Evolutionary conservation across 805 yeast genomes (phyloP).

Genomic region (Saccharomycopsis oosterbeekiorum): DNA sequence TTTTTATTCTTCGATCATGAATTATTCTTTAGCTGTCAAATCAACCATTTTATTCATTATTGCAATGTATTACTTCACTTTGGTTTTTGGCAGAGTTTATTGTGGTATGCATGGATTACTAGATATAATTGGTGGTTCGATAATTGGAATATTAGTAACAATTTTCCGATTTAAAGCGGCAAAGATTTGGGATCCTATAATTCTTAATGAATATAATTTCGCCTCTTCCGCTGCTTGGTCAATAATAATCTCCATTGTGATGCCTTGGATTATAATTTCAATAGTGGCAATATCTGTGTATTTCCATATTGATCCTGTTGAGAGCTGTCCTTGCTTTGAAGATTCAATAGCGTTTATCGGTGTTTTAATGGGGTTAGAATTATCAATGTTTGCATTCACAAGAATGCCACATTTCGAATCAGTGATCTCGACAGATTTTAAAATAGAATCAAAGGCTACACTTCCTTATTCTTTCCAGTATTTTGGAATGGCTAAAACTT

Average conservation of each 20-base stretch:
- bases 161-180: slow-evolving; percentile 35
- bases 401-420: slow-evolving; percentile 14
- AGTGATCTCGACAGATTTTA: slow-evolving; percentile 20
- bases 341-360: slow-evolving; percentile 92
- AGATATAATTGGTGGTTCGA: slow-evolving; percentile 59
- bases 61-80: slow-evolving; percentile 45
- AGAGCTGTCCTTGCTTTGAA: slow-evolving; percentile 92
- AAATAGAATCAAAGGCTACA: slow-evolving; percentile 25
- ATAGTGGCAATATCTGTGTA: slow-evolving; percentile 44
- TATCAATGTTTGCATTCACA: slow-evolving; percentile 43
- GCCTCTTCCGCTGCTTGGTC: neutral
- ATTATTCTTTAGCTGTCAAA: slow-evolving; percentile 9
- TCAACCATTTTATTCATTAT: slow-evolving; percentile 20
- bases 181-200: slow-evolving; percentile 21
- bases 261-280: slow-evolving; percentile 30
- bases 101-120: slow-evolving; percentile 97
- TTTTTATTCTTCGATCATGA: slow-evolving; percentile 12
- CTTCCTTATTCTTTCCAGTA: slow-evolving; percentile 34
- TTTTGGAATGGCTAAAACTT: slow-evolving; percentile 33
- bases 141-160: slow-evolving; percentile 50
- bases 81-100: slow-evolving; percentile 75
- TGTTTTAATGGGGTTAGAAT: slow-evolving; percentile 68
- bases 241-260: slow-evolving; percentile 13
- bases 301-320: slow-evolving; percentile 75
- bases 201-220: slow-evolving; percentile 1